Evolutionary conservation across 768 basidiomycete genomes (phyloP).

Genomic region (Rhodosporidiobolus sp.): DNA sequence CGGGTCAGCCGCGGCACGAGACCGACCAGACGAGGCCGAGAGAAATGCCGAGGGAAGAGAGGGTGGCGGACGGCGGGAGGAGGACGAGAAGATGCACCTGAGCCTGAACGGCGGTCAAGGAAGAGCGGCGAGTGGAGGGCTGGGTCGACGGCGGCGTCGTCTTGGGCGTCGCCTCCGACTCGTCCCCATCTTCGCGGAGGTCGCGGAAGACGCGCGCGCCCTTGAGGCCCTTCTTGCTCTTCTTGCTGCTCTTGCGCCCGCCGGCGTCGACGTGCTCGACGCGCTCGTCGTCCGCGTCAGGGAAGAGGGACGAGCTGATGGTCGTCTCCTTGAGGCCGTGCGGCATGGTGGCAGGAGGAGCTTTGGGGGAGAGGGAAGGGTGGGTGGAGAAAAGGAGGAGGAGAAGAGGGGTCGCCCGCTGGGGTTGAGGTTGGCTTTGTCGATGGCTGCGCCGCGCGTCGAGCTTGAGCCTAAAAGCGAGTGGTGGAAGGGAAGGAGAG

Average conservation of each 20-base stretch:
- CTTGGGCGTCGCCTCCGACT: too few relatives aligned
- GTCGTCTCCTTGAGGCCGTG: constrained; percentile 24
- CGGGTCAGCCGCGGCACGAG: too few relatives aligned
- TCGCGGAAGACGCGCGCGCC: not conserved
- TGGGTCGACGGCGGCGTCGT: constrained; percentile 10
- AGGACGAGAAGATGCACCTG: not conserved
- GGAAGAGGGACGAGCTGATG: constrained; percentile 32
- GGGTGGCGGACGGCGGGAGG: not conserved
- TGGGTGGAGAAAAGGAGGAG: not conserved
- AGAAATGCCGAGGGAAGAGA: too few relatives aligned
- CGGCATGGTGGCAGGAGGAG: constrained; percentile 12
- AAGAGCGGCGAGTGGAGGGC: constrained; percentile 29
- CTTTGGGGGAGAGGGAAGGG: too few relatives aligned
- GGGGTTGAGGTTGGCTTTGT: not conserved
- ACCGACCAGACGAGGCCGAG: too few relatives aligned
- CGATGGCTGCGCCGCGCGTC: too few relatives aligned
- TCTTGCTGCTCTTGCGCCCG: not conserved
- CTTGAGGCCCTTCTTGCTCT: constrained; percentile 11
- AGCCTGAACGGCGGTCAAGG: constrained; percentile 8
- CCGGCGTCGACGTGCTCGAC: constrained; percentile 10
- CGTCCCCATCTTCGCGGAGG: constrained; percentile 13
- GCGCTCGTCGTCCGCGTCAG: constrained; percentile 26
- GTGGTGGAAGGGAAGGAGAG: too few relatives aligned
- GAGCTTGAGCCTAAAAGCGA: too few relatives aligned
- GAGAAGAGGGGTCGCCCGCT: too few relatives aligned